Evolutionary conservation across 148 eudicot species (phyloP).

Genomic region (Polygonum maritimum): DNA sequence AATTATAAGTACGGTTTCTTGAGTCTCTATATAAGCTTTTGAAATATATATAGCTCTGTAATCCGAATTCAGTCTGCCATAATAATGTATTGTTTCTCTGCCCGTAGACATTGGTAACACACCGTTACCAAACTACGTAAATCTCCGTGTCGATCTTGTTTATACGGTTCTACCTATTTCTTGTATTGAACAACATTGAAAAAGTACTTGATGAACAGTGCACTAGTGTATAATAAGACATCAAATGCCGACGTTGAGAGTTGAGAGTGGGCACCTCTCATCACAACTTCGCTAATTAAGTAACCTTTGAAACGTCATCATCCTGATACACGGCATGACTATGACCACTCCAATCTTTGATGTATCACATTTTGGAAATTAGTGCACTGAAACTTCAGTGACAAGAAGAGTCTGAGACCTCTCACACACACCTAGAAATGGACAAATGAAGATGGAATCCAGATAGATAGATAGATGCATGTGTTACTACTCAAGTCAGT

Average conservation of each 20-base stretch:
- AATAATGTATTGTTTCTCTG: too few species aligned
- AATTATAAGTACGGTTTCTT: too few species aligned
- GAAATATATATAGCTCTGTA: too few species aligned
- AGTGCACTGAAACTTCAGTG: neutral
- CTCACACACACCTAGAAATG: neutral
- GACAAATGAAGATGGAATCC: slow-evolving; percentile 8
- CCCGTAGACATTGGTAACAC: too few species aligned
- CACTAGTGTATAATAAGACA: neutral
- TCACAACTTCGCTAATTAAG: neutral
- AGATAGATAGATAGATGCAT: neutral
- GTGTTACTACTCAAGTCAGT: neutral
- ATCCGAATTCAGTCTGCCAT: too few species aligned
- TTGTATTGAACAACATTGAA: too few species aligned
- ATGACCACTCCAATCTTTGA: neutral
- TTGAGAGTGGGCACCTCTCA: neutral
- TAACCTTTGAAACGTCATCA: neutral
- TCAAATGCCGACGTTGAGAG: neutral
- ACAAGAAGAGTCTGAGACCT: neutral
- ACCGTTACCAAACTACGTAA: too few species aligned
- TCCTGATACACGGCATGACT: neutral
- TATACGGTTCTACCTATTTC: too few species aligned
- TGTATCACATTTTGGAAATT: neutral
- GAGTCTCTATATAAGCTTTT: too few species aligned
- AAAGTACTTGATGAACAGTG: too few species aligned
- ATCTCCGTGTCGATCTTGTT: too few species aligned